Evolutionary conservation across 73 alveolate species (phyloP), one percentile per base, ranked within the genome.

Genomic region (Paramecium tetraurelia): DNA sequence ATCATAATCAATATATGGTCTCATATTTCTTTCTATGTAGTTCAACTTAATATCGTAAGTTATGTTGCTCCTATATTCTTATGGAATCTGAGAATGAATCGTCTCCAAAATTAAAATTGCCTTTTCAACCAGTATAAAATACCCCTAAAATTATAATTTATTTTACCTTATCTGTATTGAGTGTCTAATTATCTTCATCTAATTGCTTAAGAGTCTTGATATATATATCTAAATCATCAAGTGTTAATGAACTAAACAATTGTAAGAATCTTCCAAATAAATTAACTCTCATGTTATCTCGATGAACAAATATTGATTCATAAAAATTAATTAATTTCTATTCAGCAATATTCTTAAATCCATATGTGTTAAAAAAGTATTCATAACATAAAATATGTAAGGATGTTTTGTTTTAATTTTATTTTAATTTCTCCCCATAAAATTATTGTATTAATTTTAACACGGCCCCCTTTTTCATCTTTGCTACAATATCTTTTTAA

Each of bases 191-290:
- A 10, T 77, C 53, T 9, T 77, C 89, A 46, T 77, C 89, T 43
- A 77, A 43, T 21, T 40, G 20, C 43, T 77, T 77, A 1, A 77
- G 27, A 43, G 75, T 24, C 43, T 77, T 40, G n/a, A 77, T 43
- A 33, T 77, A 77, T 40, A 77, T 43, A 18, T 77, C 89, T 43
- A 77, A 77, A 43, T 77, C 89, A 77, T 77, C 89, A 18, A 22
- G n/a, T n/a, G 75, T 77, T 43, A 77, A 46, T 16, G 89, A 24
- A 43, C 53, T 46, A 46, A 43, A 77, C 18, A 77, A 46, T 41
- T 77, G 14, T 33, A 77, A 43, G 35, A 77, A 77, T 77, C 89
- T 77, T 18, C 89, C 89, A 77, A 77, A 77, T 22, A 77, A 77
- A 29, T 77, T 24, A 11, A 77, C 50, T 77, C 89, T 77, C 0